Evolutionary conservation across 2,329 filamentous ascomycete species (phyloP).

Genomic region (Dothiorella sarmentorum): DNA sequence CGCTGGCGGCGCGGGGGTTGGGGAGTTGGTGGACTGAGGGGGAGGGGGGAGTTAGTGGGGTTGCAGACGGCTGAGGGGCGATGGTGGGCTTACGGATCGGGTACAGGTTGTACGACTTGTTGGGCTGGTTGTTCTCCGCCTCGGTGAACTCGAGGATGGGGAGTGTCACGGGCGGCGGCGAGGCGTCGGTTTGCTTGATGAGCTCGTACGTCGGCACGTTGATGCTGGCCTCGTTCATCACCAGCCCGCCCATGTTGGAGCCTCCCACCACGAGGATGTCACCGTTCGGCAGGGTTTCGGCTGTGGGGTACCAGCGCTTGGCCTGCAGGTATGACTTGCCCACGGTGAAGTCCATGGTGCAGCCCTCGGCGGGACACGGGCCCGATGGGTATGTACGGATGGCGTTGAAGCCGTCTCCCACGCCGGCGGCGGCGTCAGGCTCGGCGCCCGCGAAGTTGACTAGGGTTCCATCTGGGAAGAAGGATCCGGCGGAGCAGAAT

Average conservation of each 20-base stretch:
- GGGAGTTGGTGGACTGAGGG: slow-evolving; percentile 7
- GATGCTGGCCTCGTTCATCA: slow-evolving; percentile 15
- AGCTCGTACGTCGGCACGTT: slow-evolving; percentile 19
- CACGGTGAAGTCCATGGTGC: slow-evolving; percentile 14
- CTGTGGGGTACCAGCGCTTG: slow-evolving; percentile 10
- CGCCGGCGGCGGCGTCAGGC: slow-evolving; percentile 17
- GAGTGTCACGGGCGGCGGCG: slow-evolving; percentile 1
- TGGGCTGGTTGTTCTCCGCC: slow-evolving; percentile 12
- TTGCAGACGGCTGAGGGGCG: no score
- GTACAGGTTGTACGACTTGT: slow-evolving; percentile 18
- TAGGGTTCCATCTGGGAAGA: slow-evolving; percentile 21
- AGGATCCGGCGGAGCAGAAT: slow-evolving; percentile 21
- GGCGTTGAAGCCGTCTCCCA: slow-evolving; percentile 19
- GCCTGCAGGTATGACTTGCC: neutral
- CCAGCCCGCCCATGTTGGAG: slow-evolving; percentile 1
- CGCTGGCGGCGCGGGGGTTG: slow-evolving; percentile 8
- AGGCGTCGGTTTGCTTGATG: neutral
- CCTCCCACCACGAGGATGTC: slow-evolving; percentile 12
- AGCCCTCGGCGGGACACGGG: slow-evolving; percentile 12
- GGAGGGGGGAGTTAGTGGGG: neutral
- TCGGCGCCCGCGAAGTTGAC: slow-evolving; percentile 21
- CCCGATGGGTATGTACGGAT: slow-evolving; percentile 18
- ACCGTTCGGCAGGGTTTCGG: slow-evolving; percentile 8
- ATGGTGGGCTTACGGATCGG: slow-evolving; percentile 6
- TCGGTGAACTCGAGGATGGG: slow-evolving; percentile 15